A percentile compares a stretch with the other conserved stretches of the same genome.
phyloP scores from a whole-genome alignment of 495 filamentous ascomycete genomes.

The Amorphotheca resinae region DNA sequence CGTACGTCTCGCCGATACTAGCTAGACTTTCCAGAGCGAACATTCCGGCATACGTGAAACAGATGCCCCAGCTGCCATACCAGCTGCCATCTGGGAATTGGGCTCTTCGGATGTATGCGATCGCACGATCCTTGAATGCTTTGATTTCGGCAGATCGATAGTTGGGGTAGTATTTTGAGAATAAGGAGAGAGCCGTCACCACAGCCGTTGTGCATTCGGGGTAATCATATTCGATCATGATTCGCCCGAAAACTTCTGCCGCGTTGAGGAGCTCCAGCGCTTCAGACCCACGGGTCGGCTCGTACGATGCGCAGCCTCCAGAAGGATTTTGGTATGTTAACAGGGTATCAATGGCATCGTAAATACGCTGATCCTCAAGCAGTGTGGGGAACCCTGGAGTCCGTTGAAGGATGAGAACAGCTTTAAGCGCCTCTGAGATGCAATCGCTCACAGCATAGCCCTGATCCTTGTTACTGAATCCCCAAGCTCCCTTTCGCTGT shows the following conservation, averaged over 20 bases:
- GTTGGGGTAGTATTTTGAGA: slow-evolving; percentile 66
- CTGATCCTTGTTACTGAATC: slow-evolving; percentile 81
- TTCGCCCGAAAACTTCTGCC: slow-evolving; percentile 90
- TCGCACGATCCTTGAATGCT: slow-evolving; percentile 52
- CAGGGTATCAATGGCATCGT: slow-evolving; percentile 81
- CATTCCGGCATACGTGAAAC: slow-evolving; percentile 93
- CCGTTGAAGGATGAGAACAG: slow-evolving; percentile 73
- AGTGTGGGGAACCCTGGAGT: slow-evolving; percentile 63
- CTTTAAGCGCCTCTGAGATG: slow-evolving; percentile 79
- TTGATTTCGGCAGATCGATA: slow-evolving; percentile 70
- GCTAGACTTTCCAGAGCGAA: slow-evolving; percentile 83
- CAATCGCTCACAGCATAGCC: slow-evolving; percentile 95
- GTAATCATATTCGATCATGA: slow-evolving; percentile 98
- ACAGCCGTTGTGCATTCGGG: slow-evolving; percentile 95
- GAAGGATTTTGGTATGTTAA: slow-evolving; percentile 83
- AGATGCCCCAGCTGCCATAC: slow-evolving; percentile 97
- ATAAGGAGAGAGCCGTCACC: slow-evolving; percentile 77
- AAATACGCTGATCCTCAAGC: slow-evolving; percentile 60
- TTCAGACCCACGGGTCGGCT: slow-evolving; percentile 63
- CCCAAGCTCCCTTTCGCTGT: slow-evolving; percentile 86
- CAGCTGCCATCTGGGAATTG: slow-evolving; percentile 80
- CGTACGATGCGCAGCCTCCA: slow-evolving; percentile 86
- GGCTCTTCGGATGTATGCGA: slow-evolving; percentile 66
- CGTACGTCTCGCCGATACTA: slow-evolving; percentile 69
- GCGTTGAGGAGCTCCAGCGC: slow-evolving; percentile 80